phyloP scores from a whole-genome alignment of 768 basidiomycete genomes.

The Lentinus brumalis region DNA sequence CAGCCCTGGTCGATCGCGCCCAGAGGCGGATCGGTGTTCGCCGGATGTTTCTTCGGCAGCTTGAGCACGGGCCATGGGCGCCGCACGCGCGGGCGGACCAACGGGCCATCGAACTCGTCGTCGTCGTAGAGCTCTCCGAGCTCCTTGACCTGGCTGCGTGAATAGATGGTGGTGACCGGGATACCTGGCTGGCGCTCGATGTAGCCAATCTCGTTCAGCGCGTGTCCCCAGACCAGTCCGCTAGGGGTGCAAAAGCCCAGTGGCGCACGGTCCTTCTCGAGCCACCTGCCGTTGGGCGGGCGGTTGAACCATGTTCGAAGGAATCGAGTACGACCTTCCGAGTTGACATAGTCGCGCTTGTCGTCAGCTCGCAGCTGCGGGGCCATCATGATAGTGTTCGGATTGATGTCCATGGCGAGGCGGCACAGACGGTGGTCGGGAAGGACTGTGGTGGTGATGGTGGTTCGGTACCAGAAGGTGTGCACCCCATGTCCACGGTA shows the following conservation, averaged over 20 bases:
- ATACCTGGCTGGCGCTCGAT: constrained; percentile 8
- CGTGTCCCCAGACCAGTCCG: constrained; percentile 19
- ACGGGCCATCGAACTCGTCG: constrained; percentile 13
- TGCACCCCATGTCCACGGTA: too few relatives aligned
- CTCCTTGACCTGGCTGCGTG: constrained; percentile 37
- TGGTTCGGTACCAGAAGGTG: too few relatives aligned
- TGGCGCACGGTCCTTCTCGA: constrained; percentile 22
- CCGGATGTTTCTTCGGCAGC: constrained; percentile 4
- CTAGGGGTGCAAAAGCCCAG: constrained; percentile 10
- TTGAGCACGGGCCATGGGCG: constrained; percentile 29
- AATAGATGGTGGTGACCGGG: constrained; percentile 32
- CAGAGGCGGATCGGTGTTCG: constrained; percentile 8
- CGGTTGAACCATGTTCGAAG: neutral
- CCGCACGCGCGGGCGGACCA: constrained; percentile 23
- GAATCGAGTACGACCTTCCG: constrained; percentile 3
- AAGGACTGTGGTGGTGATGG: too few relatives aligned
- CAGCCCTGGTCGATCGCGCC: constrained; percentile 24
- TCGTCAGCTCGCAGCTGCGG: too few relatives aligned
- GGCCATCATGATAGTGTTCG: too few relatives aligned
- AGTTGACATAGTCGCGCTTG: too few relatives aligned
- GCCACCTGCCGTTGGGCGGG: constrained; percentile 14
- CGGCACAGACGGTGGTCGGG: too few relatives aligned
- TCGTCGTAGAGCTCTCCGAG: constrained; percentile 32
- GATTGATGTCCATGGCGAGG: too few relatives aligned
- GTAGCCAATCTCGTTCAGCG: constrained; percentile 7